Percentiles rank a stretch among this genome's conserved stretches.
Evolutionary conservation across 2,329 filamentous ascomycete genomes (phyloP).

Genomic region (Cladosporium sphaerospermum): DNA sequence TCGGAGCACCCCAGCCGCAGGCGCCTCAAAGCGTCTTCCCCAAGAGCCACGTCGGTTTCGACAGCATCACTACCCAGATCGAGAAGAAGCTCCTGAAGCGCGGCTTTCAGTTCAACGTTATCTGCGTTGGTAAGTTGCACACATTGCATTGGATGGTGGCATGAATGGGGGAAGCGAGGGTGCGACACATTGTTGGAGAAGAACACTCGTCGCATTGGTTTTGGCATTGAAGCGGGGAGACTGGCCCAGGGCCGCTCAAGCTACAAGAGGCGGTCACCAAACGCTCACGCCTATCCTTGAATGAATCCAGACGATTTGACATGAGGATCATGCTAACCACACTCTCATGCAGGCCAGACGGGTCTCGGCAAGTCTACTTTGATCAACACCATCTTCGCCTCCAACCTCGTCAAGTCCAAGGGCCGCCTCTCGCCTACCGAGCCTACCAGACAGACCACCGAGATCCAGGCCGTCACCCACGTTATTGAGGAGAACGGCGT

Average conservation of each 20-base stretch:
- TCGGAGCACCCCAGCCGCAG: constrained; percentile 31
- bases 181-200: too few relatives aligned
- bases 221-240: background rate
- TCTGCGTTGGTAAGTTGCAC: constrained; percentile 82
- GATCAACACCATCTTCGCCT: constrained; percentile 99
- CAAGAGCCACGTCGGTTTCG: constrained; percentile 98
- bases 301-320: background rate
- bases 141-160: background rate
- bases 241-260: too few relatives aligned
- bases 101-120: constrained; percentile 99
- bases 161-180: background rate
- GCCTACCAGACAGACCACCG: constrained; percentile 88
- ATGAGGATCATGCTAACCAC: background rate
- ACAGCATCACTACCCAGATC: constrained; percentile 99
- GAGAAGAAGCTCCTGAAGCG: constrained; percentile 99
- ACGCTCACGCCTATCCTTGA: too few relatives aligned
- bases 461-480: constrained; percentile 96
- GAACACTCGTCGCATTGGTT: too few relatives aligned
- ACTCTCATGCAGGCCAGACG: constrained; percentile 68
- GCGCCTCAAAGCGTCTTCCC: constrained; percentile 61
- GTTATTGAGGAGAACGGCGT: constrained; percentile 99
- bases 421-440: constrained; percentile 89
- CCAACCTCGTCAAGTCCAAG: constrained; percentile 98
- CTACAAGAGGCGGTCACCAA: too few relatives aligned
- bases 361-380: constrained; percentile 97